These are phyloP conservation scores for Microdochium nivale DNA, from an alignment of 2,329 filamentous ascomycete genomes.

Conservation along the genomic window DNA sequence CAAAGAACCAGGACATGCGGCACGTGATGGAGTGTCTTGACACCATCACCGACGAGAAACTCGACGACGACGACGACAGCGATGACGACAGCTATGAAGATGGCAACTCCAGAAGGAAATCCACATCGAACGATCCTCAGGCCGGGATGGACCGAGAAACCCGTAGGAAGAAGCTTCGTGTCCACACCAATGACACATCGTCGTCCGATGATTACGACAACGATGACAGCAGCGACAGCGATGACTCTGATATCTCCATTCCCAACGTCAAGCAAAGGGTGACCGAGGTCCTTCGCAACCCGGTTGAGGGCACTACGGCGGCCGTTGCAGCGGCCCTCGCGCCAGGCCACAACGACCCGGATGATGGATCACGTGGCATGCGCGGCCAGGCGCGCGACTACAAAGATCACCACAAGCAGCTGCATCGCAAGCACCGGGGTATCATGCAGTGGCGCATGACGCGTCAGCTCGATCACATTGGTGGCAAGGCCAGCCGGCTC, in stretches of 20 bases:
- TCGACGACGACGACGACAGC: constrained; percentile 15
- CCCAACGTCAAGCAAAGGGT: constrained; percentile 23
- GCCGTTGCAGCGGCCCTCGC: constrained; percentile 18
- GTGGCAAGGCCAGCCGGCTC: constrained; percentile 44
- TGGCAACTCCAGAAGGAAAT: not conserved
- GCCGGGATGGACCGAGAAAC: constrained; percentile 20
- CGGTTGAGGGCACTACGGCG: constrained; percentile 17
- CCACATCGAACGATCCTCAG: constrained; percentile 10
- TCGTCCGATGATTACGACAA: constrained; percentile 18
- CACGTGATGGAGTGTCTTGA: constrained; percentile 59
- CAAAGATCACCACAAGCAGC: constrained; percentile 45
- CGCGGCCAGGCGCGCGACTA: constrained; percentile 50
- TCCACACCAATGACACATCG: constrained; percentile 23
- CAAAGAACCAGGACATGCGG: constrained; percentile 41
- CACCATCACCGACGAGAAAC: constrained; percentile 47
- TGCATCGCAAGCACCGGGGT: constrained; percentile 59
- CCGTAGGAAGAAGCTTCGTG: constrained; percentile 17
- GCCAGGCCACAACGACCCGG: constrained; percentile 27
- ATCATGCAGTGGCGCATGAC: constrained; percentile 64
- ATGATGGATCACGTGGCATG: constrained; percentile 34
- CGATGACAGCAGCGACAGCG: constrained; percentile 19
- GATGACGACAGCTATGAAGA: constrained; percentile 9
- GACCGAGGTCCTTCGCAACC: constrained; percentile 24
- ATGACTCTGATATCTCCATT: constrained; percentile 12
- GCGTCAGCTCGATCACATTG: constrained; percentile 40